Percentiles rank a stretch among this genome's conserved stretches.
Evolutionary conservation across 768 basidiomycete genomes (phyloP).

Genomic region (Tephrocybe sp.): DNA sequence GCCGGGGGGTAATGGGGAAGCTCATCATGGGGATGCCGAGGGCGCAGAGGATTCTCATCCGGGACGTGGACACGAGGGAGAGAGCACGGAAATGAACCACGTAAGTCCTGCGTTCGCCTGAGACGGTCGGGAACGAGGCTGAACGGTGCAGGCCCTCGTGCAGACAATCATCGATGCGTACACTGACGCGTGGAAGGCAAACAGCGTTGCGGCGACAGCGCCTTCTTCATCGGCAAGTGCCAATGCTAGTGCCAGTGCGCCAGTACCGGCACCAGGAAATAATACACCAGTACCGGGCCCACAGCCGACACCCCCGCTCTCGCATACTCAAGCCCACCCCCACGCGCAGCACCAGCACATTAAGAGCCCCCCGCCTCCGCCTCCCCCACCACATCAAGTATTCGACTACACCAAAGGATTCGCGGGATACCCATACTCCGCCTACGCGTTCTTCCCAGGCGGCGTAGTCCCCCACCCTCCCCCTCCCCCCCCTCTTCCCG

Average conservation of each 20-base stretch:
- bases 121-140: neutral
- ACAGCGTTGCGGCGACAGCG: slow-evolving; percentile 33
- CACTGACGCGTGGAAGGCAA: slow-evolving; percentile 62
- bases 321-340: slow-evolving; percentile 16
- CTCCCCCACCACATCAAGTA: slow-evolving; percentile 22
- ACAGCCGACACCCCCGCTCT: neutral
- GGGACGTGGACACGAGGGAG: neutral
- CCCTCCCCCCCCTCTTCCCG: neutral
- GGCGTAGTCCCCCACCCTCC: neutral
- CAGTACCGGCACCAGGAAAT: neutral
- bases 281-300: slow-evolving; percentile 8
- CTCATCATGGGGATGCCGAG: slow-evolving; percentile 16
- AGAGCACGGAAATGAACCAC: neutral
- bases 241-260: slow-evolving; percentile 6
- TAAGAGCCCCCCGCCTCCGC: slow-evolving; percentile 14
- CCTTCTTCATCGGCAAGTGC: slow-evolving; percentile 16
- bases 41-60: neutral
- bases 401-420: slow-evolving; percentile 19
- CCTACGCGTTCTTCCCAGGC: slow-evolving; percentile 16
- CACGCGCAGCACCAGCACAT: slow-evolving; percentile 18
- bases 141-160: slow-evolving; percentile 16
- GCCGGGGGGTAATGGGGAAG: slow-evolving; percentile 20
- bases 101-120: neutral
- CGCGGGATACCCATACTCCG: slow-evolving; percentile 10
- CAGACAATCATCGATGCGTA: slow-evolving; percentile 51